Base-by-base conservation (phyloP, 768 basidiomycete species). In the Tulasnella sp. region DNA sequence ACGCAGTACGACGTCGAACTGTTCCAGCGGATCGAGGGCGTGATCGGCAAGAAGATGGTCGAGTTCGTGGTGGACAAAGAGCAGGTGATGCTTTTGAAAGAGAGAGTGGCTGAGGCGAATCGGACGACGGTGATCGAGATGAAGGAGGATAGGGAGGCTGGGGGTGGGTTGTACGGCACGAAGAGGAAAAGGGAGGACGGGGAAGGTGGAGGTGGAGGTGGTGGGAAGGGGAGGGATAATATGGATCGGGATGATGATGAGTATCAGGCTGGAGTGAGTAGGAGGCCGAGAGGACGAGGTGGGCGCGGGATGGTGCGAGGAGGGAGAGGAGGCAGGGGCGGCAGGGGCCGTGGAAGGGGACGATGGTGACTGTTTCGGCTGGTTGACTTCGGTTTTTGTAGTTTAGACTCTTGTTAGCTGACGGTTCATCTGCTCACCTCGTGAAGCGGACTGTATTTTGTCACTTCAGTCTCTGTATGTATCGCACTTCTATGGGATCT, bases 1-100 rank as follows among this genome's bases (percentile, higher is more conserved):
- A 96, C 97, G 7, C 98, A 99, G 86, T 99, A 99, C 86, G 98
- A 99, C 83, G 96, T 99, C 78, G 98, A 99, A 86, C 89, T 98
- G 72, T 87, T 98, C 6, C 96, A 98, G 86, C 93, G 98, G 12
- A 98, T 99, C 84, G 98, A 99, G 86, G 89, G 91, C 31, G 96
- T 97, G 9, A 92, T 94, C 31, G 96, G 91, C 58, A 97, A 97
- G 87, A 94, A 96, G 86, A 93, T 99, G 92, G 93, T 93, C 76
- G 87, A 93, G 50, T 99, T 94, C 89, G 92, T 92, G 14, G 92
- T 93, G 0, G 95, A 96, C 84, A 91, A 93, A 81, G 94, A 97
- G 84, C 96, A 98, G 82, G 91, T 98, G 31, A 92, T 93, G 48
- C 87, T 98, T 44, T 86, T 99, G 81, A 90, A 92, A 81, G 97